phyloP scores from a whole-genome alignment of 176 grass and related monocot species.

The Aegilops speltoides region DNA sequence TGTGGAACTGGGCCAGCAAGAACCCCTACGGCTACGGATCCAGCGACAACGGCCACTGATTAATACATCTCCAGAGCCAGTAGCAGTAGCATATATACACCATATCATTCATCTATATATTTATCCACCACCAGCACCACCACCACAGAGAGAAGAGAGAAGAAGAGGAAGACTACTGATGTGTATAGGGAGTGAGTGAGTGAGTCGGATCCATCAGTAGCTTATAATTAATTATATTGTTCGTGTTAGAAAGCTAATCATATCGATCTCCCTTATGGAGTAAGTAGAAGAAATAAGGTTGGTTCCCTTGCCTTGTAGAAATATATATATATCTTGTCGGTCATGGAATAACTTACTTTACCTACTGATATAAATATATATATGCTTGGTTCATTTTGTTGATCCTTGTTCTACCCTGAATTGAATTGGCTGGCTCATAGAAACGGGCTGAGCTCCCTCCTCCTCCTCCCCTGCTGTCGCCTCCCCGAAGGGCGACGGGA shows the following conservation, averaged over 20 bases:
- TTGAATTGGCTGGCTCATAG: no score
- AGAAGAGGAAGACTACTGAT: background rate
- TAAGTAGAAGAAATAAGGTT: background rate
- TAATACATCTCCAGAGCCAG: background rate
- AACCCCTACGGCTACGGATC: slow-evolving; percentile 80
- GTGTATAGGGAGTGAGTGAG: background rate
- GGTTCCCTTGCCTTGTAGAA: background rate
- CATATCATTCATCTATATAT: background rate
- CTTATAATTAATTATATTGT: background rate
- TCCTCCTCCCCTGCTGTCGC: no score
- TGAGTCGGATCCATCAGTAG: background rate
- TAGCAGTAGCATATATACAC: background rate
- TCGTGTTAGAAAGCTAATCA: background rate
- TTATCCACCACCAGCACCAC: background rate
- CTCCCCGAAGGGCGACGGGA: no score
- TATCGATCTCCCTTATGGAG: background rate
- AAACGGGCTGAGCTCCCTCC: no score
- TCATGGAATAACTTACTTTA: background rate
- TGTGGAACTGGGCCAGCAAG: slow-evolving; percentile 95
- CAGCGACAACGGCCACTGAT: slow-evolving; percentile 27
- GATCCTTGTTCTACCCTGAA: background rate
- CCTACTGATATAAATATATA: background rate
- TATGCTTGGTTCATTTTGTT: slow-evolving; percentile 1
- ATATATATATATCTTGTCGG: background rate
- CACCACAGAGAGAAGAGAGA: background rate